Percentiles rank a stretch among this genome's conserved stretches.
Evolutionary conservation across 2,329 filamentous ascomycete genomes (phyloP).

Genomic region (Keithomyces neogunnii): DNA sequence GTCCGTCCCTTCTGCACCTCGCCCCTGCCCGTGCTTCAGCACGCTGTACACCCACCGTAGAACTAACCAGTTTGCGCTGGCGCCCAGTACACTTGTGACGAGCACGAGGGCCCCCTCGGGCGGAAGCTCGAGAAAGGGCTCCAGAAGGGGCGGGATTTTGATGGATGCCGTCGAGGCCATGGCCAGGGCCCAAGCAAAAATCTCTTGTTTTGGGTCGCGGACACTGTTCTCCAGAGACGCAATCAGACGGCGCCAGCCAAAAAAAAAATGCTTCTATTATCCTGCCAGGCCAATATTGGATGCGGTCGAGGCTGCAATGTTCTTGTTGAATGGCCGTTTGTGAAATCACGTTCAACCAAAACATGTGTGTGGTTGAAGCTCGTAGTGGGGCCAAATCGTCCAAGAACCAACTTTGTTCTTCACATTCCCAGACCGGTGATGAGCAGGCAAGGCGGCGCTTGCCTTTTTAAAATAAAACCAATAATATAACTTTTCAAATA

Average conservation of each 20-base stretch:
- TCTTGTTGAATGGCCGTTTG: neutral
- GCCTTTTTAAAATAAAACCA: no score
- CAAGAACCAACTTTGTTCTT: neutral
- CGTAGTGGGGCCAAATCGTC: neutral
- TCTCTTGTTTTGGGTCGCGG: no score
- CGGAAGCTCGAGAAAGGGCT: constrained; percentile 53
- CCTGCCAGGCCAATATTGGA: no score
- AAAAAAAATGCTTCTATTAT: no score
- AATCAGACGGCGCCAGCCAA: no score
- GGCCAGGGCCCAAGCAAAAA: neutral
- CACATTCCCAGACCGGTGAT: no score
- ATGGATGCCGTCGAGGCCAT: constrained; percentile 34
- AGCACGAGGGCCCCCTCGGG: constrained; percentile 52
- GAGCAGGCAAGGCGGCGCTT: no score
- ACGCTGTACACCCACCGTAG: constrained; percentile 46
- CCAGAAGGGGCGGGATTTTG: constrained; percentile 51
- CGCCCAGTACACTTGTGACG: constrained; percentile 59
- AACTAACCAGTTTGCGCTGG: constrained; percentile 58
- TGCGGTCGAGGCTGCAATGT: no score
- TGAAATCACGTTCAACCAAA: neutral
- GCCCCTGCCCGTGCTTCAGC: constrained; percentile 19
- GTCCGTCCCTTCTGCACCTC: constrained; percentile 15
- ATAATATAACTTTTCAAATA: no score
- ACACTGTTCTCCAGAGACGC: no score
- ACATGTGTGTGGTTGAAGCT: neutral